A percentile compares a stretch with the other conserved stretches of the same genome.
These are phyloP conservation scores for Alloascoidea africana DNA, from an alignment of 805 yeast species.

Conservation along the genomic window DNA sequence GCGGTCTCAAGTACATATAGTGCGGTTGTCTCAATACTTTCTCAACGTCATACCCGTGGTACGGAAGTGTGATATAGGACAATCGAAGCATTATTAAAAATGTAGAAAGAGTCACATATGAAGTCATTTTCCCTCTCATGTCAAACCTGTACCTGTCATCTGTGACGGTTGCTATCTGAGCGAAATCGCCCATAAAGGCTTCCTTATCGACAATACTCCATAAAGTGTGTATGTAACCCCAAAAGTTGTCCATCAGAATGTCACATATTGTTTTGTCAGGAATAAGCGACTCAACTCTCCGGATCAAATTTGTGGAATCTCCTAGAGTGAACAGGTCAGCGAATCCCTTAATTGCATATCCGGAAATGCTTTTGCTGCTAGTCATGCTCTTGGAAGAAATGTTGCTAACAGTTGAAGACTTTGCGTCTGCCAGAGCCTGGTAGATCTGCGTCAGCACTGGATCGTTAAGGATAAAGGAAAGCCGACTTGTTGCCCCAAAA, in stretches of 20 bases:
- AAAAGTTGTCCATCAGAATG: neutral
- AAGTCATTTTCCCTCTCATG: neutral
- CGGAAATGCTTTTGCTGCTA: neutral
- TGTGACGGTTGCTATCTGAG: neutral
- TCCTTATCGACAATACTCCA: neutral
- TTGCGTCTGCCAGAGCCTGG: neutral
- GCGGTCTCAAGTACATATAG: neutral
- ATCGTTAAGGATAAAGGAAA: constrained; percentile 1
- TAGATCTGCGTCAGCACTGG: neutral
- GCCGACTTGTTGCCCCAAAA: constrained; percentile 1
- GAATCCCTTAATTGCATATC: neutral
- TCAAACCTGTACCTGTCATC: neutral
- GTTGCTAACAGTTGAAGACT: neutral
- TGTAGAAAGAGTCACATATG: constrained; percentile 1
- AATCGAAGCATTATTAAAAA: constrained; percentile 1
- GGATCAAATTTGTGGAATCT: neutral
- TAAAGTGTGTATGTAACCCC: neutral
- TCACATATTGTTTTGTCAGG: neutral
- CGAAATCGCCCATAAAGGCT: neutral
- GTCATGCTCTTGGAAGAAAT: neutral
- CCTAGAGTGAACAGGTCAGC: neutral
- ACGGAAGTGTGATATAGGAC: neutral
- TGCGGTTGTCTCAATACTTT: neutral
- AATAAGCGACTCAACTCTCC: neutral
- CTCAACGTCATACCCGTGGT: neutral